Base-by-base conservation (phyloP, 2,329 filamentous ascomycete species). In the Taxawa tesnikishii region DNA sequence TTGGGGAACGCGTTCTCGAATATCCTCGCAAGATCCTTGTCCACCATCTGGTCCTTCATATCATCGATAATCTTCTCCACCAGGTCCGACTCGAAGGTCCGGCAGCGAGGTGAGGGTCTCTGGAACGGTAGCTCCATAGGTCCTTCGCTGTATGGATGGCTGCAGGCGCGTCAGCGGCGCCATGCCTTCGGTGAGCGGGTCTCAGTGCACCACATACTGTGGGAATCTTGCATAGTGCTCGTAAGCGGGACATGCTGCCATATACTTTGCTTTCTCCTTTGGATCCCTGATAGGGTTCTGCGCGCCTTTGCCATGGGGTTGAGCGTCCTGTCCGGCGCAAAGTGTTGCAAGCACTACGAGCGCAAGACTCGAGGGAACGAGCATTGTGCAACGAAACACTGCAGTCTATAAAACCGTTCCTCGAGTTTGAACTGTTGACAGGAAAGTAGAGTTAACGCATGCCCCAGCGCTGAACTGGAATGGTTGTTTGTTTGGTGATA, bases 1-100 rank as follows among this genome's bases (percentile, higher is more conserved):
- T 90, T 93, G 4, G 88, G 88, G 43, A 92, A 96, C 2, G 88
- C 78, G 51, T 98, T 98, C 53, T 93, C 84, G 52, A 98, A 98
- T 8, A 98, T 65, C 15, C 87, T 76, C 3, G 88, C 88, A 9
- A 98, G 71, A 46, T 96, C 90, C 11, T 79, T 79, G 48, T 96
- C 79, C 37, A 77, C 68, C 61, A 98, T 81, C 32, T 74, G 78
- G 16, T 72, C 68, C 5, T 79, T 90, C 43, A 98, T 67, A 44
- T 94, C 76, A 17, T 74, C 56, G 40, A 98, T 94, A 31, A 94
- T 81, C 48, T 81, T 69, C 55, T 98, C 90, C 28, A 96, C 92
- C 3, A 79, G 68, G 15, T 80, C 73, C 1, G 87, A 94, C 34
- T 75, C 72, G 58, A 96, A 98, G 0, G 87, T 94, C 41, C 90